Evolutionary conservation across 352 stramenopile genomes (phyloP), one percentile per base, ranked within the genome.

Genomic region (Phytophthora pistaciae): DNA sequence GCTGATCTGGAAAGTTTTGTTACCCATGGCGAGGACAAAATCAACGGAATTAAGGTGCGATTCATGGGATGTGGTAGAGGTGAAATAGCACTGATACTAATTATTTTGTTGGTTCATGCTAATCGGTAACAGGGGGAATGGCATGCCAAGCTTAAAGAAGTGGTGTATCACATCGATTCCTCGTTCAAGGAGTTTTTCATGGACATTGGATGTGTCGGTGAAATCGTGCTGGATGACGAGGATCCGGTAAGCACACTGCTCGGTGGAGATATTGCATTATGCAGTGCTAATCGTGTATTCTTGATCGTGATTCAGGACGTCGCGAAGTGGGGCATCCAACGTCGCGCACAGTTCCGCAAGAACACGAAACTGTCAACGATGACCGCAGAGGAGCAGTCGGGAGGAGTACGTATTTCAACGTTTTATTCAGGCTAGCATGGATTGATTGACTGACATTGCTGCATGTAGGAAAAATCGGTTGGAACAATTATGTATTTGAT

Each of bases 401-500:
- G 90, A 63, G 90, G 90, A 54, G 89, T 96, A 82, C 62, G 87
- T 84, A 18, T 25, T 64, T 55, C 13, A 36, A 10, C 48, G 48
- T 27, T 13, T 31, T 5, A 29, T 58, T 18, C 48, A 42, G 42
- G 13, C 40, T 11, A 4, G 65, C 59, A 2, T 58, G 3, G 54
- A 49, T 62, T 38, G 21, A 1, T 50, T 58, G 58, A 55, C 36
- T 66, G 16, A 55, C 66, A 48, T 27, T 23, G 59, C 23, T 66
- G 16, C 5, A 16, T 57, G 20, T 54, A 96, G 89, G 90, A 97
- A 80, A 97, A 96, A 85, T 94, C 89, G 33, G 90, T 97, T 5
- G 89, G 89, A 40, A 97, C 90, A n/a, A 97, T 95, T 66, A 96
- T 97, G 89, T 97, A 97, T 57, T 74, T 97, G 68, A 97, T 97